phyloP scores from a whole-genome alignment of 176 grass and related monocot species.

The Raddia distichophylla region DNA sequence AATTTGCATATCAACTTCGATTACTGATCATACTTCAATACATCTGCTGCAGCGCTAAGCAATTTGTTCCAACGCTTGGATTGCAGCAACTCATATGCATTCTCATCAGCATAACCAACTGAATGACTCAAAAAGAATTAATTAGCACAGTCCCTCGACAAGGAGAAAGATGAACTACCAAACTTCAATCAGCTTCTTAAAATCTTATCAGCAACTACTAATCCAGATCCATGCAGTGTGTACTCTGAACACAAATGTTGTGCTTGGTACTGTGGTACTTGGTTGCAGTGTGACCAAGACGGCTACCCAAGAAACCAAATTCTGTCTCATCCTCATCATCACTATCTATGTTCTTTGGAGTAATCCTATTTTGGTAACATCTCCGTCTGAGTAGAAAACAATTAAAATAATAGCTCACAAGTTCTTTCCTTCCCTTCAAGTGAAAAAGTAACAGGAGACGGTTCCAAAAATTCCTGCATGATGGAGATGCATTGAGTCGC shows the following conservation, averaged over 20 bases:
- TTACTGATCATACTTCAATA: neutral
- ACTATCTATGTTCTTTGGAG: constrained; percentile 70
- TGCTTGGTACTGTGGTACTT: constrained; percentile 45
- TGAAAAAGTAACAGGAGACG: constrained; percentile 47
- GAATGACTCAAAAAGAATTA: neutral
- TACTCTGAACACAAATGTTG: constrained; percentile 60
- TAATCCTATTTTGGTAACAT: constrained; percentile 74
- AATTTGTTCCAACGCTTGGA: neutral
- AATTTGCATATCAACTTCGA: neutral
- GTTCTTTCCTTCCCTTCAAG: constrained; percentile 54
- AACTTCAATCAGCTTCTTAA: constrained; percentile 25
- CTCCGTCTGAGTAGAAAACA: constrained; percentile 77
- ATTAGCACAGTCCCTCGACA: constrained; percentile 10
- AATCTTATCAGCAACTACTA: constrained; percentile 40
- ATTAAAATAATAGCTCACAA: constrained; percentile 90
- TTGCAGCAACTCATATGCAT: neutral
- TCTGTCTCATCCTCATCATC: constrained; percentile 82
- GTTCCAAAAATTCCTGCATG: constrained; percentile 60
- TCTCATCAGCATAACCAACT: constrained; percentile 15
- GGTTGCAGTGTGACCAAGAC: constrained; percentile 55
- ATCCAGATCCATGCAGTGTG: constrained; percentile 72
- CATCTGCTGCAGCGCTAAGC: neutral
- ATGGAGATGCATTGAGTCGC: constrained; percentile 42
- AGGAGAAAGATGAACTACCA: constrained; percentile 12
- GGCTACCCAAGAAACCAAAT: constrained; percentile 59